phyloP scores from a whole-genome alignment of 305 asterid species.

The Fraxinus velutina region DNA sequence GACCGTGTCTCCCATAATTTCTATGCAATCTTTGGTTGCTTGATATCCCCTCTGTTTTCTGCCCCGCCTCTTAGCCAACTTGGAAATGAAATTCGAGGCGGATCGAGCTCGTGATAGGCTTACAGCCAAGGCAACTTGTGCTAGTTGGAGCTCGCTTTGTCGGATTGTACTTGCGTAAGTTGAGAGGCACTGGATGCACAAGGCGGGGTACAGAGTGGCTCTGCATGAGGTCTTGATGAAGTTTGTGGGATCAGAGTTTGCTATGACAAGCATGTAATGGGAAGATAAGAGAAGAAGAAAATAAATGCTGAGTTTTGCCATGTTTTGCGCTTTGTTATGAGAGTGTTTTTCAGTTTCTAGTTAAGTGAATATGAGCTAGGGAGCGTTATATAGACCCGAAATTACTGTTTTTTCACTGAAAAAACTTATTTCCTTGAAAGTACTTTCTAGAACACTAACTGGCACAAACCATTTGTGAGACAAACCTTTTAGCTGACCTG shows the following conservation, averaged over 20 bases:
- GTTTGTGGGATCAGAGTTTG: slow-evolving; percentile 22
- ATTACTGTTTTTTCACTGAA: neutral
- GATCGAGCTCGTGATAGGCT: slow-evolving; percentile 45
- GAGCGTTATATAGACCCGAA: slow-evolving; percentile 26
- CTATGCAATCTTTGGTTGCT: slow-evolving; percentile 55
- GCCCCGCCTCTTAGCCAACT: slow-evolving; percentile 32
- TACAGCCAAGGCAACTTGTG: slow-evolving; percentile 44
- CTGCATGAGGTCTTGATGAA: slow-evolving; percentile 51
- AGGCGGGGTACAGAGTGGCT: slow-evolving; percentile 45
- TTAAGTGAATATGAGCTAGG: neutral
- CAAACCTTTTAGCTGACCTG: too few species aligned
- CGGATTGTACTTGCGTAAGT: slow-evolving; percentile 37
- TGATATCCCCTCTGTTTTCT: slow-evolving; percentile 38
- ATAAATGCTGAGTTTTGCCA: slow-evolving; percentile 32
- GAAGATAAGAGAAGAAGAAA: slow-evolving; percentile 27
- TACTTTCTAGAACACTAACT: neutral
- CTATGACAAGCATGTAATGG: slow-evolving; percentile 11
- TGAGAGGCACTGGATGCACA: slow-evolving; percentile 47
- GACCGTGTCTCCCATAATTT: slow-evolving; percentile 41
- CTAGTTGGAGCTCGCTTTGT: slow-evolving; percentile 39
- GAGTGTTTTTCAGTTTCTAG: neutral
- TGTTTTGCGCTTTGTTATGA: neutral
- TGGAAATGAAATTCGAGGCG: slow-evolving; percentile 35
- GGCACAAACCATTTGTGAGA: neutral
- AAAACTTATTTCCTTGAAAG: neutral